Base-by-base conservation (phyloP, 805 yeast genomes). In the Huiozyma naganishii region DNA sequence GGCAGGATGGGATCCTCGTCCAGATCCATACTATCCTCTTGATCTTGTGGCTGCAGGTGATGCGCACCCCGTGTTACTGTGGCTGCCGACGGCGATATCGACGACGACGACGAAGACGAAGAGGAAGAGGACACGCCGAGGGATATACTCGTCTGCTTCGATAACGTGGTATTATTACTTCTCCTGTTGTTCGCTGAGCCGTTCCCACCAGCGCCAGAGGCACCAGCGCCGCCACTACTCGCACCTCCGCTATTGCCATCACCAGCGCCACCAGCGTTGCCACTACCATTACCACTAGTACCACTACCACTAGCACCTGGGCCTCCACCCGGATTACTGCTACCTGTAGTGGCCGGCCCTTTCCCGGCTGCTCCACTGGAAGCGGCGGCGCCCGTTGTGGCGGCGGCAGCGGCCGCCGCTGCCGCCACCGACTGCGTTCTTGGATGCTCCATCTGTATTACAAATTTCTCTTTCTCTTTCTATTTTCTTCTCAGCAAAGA, bases 351-450 rank as follows among this genome's bases (percentile, higher is more conserved):
- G 33, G 17, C 37, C 17, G 9, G 9, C 3, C 27, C 37, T 3
- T 2, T 34, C 3, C 27, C 30, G 10, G 28, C 35, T 10, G 23
- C 27, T n/a, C 10, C 17, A 11, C 32, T 36, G 17, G 32, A 13
- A 36, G 13, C 23, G 28, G 35, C 36, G 27, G 17, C 29, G 6
- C 12, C 17, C 7, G 38, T 29, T 23, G 32, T 37, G 10, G 46
- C 41, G n/a, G 40, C 29, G 8, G 47, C 32, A 2, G 49, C 37
- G 5, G 39, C 40, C 23, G 51, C 43, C 29, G 47, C 28, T 1
- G 48, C 44, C 4, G 50, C 40, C 12, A 42, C 36, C 6, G 51
- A 45, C 13, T 48, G 51, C 9, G 51, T 45, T 41, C 48, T 45
- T 29, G 48, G 43, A 33, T 48, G 47, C 34, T 48, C 51, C 51